Conservation (phyloP, 2,329 filamentous ascomycete genomes). For the Tolypocladium guangdongense region DNA sequence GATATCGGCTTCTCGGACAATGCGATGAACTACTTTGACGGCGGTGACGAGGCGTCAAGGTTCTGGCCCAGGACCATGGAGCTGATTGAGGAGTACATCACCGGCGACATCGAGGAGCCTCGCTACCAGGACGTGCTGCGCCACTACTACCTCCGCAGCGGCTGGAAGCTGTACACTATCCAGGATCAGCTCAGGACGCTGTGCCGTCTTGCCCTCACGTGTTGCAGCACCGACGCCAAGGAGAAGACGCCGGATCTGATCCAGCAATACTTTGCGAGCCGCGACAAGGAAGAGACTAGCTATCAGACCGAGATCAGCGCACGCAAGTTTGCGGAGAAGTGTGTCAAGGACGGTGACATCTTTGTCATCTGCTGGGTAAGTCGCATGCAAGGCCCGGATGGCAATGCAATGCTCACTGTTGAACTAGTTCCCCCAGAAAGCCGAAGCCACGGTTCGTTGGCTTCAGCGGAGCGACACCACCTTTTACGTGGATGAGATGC, state of each 20-base stretch:
- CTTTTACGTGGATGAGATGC: constrained; percentile 81
- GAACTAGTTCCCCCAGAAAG: constrained; percentile 52
- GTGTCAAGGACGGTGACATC: constrained; percentile 84
- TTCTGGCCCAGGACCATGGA: constrained; percentile 81
- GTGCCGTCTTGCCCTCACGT: constrained; percentile 68
- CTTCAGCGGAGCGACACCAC: constrained; percentile 60
- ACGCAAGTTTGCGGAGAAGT: constrained; percentile 84
- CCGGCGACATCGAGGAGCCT: constrained; percentile 68
- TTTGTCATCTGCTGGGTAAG: constrained; percentile 87
- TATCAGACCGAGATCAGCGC: constrained; percentile 84
- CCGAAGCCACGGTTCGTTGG: constrained; percentile 62
- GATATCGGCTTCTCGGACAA: constrained; percentile 78
- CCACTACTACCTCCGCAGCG: constrained; percentile 80
- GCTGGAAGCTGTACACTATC: constrained; percentile 89
- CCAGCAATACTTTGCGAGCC: constrained; percentile 72
- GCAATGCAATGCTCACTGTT: neutral
- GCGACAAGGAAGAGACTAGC: constrained; percentile 74
- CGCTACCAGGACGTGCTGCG: constrained; percentile 85
- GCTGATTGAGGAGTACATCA: constrained; percentile 78
- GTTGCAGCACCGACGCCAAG: constrained; percentile 76
- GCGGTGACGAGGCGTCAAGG: constrained; percentile 46
- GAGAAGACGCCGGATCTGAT: constrained; percentile 91
- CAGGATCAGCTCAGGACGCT: constrained; percentile 79
- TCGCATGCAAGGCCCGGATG: constrained; percentile 12
- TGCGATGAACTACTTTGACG: constrained; percentile 65